Conservation (phyloP, 2,329 filamentous ascomycete species). For the Pseudogymnoascus sp. region DNA sequence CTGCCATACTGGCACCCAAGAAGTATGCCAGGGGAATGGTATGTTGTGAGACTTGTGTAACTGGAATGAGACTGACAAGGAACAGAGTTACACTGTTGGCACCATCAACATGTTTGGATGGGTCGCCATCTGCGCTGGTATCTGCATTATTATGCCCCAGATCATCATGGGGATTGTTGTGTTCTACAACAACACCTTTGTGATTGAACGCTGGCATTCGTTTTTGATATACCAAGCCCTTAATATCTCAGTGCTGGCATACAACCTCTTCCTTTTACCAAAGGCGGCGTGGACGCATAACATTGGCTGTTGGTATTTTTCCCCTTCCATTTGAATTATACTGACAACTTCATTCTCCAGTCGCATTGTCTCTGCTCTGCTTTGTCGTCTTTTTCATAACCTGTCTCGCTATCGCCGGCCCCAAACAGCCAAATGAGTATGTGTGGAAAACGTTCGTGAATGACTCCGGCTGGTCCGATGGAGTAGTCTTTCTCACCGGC, state of each 20-base stretch:
- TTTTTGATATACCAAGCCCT: conserved; percentile 9
- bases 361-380: conserved; percentile 2
- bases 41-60: neutral
- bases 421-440: conserved; percentile 7
- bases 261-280: conserved; percentile 6
- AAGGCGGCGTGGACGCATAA: conserved; percentile 10
- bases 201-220: neutral
- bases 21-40: conserved; percentile 21
- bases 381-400: conserved; percentile 4
- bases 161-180: conserved; percentile 2
- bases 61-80: neutral
- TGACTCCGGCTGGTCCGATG: conserved; percentile 35
- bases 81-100: neutral
- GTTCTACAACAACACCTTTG: neutral
- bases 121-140: neutral
- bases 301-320: conserved; percentile 10
- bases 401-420: neutral
- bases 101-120: conserved; percentile 7
- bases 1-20: conserved; percentile 42
- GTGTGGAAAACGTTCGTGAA: conserved; percentile 29
- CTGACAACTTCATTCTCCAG: neutral
- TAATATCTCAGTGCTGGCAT: neutral
- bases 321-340: neutral
- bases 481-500: conserved; percentile 39
- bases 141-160: conserved; percentile 3